Evolutionary conservation across 495 filamentous ascomycete species (phyloP), one percentile per base, ranked within the genome.

Genomic region (Aspergillus haitiensis): DNA sequence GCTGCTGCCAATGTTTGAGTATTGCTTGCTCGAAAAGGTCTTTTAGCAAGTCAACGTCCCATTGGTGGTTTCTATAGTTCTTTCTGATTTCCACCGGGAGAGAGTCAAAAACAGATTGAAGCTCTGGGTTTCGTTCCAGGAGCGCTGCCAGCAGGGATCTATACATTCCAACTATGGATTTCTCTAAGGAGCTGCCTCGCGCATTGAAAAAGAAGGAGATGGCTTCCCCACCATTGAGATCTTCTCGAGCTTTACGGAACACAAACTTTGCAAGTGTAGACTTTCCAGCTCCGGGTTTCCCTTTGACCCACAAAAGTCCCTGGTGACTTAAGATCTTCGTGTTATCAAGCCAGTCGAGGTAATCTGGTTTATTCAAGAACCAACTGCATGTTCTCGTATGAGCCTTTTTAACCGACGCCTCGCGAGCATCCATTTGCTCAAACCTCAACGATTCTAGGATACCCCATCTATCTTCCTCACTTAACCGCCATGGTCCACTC

Each of bases 271-370:
- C 82, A 6, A 80, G 57, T 5, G 75, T 78, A 10, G 82, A 84
- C 61, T 84, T 85, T 5, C 83, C 82, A 18, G 73, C 66, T 9
- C 80, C 82, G 2, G 82, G 77, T 35, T 85, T 83, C 4, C 82
- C 82, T 59, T 74, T 81, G 50, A 86, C 78, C 82, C 82, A 86
- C 13, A 86, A 51, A 50, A 86, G 72, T 7, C 82, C 80, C 48
- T 75, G 64, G 60, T 81, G 80, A 11, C 78, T 45, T 7, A 27
- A 1, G 7, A 74, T 32, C 35, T 72, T 70, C 10, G 16, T 45
- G 6, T 46, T 9, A 52, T 81, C 68, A 11, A 83, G 71, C 82
- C 81, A 86, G n/a, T 69, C 60, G 5, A 54, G 27, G 57, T 81
- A 83, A 11, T 75, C 59, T 0, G 64, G 36, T 6, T 70, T 68